Percentiles rank a stretch among this genome's conserved stretches.
Evolutionary conservation across 768 basidiomycete genomes (phyloP).

Genomic region (Psilocybe cubensis): DNA sequence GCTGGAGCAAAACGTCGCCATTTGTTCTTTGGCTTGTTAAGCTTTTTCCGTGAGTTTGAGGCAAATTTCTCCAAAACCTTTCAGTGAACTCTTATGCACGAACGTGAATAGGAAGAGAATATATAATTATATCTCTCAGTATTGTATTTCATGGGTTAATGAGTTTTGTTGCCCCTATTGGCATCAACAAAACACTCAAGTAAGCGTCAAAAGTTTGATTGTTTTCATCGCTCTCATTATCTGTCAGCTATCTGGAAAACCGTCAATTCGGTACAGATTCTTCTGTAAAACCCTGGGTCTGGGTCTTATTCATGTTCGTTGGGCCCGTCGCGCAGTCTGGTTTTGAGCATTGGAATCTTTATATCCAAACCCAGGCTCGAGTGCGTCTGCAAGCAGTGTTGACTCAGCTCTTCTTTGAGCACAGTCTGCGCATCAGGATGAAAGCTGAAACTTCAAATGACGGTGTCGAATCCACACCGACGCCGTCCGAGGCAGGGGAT

Average conservation of each 20-base stretch:
- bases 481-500: neutral
- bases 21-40: no score
- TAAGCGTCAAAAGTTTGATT: slow-evolving; percentile 17
- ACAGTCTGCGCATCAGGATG: slow-evolving; percentile 62
- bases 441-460: slow-evolving; percentile 39
- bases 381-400: slow-evolving; percentile 44
- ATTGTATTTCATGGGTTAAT: slow-evolving; percentile 29
- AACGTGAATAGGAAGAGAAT: slow-evolving; percentile 41
- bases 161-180: slow-evolving; percentile 42
- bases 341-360: slow-evolving; percentile 58
- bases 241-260: slow-evolving; percentile 25
- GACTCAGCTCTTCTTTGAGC: slow-evolving; percentile 46
- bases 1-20: no score
- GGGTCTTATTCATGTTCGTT: slow-evolving; percentile 56
- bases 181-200: slow-evolving; percentile 45
- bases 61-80: no score
- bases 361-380: slow-evolving; percentile 44
- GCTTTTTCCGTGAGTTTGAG: no score
- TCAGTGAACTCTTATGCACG: no score
- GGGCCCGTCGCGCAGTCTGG: slow-evolving; percentile 49
- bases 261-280: slow-evolving; percentile 27
- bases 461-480: neutral
- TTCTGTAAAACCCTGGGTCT: slow-evolving; percentile 65
- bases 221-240: neutral
- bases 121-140: slow-evolving; percentile 31